Percentiles rank a stretch among this genome's conserved stretches.
Evolutionary conservation across 2,329 filamentous ascomycete species (phyloP).

Genomic region (Ophiostoma populinum): DNA sequence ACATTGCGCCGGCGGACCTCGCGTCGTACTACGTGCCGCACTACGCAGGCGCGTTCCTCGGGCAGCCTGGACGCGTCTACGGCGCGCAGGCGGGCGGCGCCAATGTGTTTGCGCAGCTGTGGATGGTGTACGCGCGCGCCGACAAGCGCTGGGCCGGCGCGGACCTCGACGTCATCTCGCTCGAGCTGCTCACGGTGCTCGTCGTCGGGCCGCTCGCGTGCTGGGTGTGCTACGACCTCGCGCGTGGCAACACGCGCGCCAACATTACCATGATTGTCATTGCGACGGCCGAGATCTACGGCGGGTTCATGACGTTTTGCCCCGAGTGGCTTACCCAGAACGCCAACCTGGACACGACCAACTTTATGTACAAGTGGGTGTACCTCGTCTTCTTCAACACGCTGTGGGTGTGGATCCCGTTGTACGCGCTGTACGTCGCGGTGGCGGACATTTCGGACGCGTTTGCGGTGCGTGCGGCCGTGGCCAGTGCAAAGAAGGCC

Average conservation of each 20-base stretch:
- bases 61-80: conserved; percentile 30
- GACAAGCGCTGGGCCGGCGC: conserved; percentile 46
- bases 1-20: conserved; percentile 17
- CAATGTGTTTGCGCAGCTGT: conserved; percentile 39
- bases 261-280: conserved; percentile 47
- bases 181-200: conserved; percentile 49
- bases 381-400: conserved; percentile 54
- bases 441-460: conserved; percentile 37
- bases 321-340: conserved; percentile 50
- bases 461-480: conserved; percentile 23
- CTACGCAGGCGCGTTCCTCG: conserved; percentile 31
- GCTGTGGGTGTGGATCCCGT: conserved; percentile 47
- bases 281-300: conserved; percentile 49
- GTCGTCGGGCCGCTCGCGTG: conserved; percentile 42
- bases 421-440: conserved; percentile 39
- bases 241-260: conserved; percentile 26
- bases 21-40: conserved; percentile 25
- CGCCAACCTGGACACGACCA: conserved; percentile 44
- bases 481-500: conserved; percentile 18
- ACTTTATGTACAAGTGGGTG: conserved; percentile 52
- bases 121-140: conserved; percentile 52
- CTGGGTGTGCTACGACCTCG: conserved; percentile 43
- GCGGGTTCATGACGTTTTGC: conserved; percentile 55
- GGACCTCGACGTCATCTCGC: conserved; percentile 43
- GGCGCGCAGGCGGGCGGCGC: conserved; percentile 38